Percentiles rank a stretch among this genome's conserved stretches.
These are phyloP conservation scores for Boeremia exigua DNA, from an alignment of 2,329 filamentous ascomycete species.

Conservation along the genomic window DNA sequence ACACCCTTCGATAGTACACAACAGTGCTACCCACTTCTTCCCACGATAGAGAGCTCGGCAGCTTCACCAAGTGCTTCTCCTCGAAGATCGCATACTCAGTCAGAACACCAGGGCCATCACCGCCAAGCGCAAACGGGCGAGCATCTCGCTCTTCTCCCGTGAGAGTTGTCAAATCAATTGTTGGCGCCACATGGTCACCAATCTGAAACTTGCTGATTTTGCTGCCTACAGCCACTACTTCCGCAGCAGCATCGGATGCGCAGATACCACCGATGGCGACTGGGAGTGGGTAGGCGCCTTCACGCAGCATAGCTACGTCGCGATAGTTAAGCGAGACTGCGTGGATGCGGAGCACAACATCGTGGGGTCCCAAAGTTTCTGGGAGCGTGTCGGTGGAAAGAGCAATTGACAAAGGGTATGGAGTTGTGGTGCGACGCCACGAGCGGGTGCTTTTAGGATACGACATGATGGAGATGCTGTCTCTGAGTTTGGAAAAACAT, in stretches of 20 bases:
- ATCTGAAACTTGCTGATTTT: slow-evolving; percentile 22
- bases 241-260: slow-evolving; percentile 31
- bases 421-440: slow-evolving; percentile 24
- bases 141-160: slow-evolving; percentile 22
- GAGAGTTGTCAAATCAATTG: slow-evolving; percentile 12
- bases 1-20: not conserved
- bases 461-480: slow-evolving; percentile 5
- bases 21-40: slow-evolving; percentile 28
- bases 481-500: not conserved
- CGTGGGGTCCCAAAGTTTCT: slow-evolving; percentile 12
- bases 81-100: slow-evolving; percentile 33
- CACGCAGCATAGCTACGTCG: slow-evolving; percentile 31
- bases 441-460: slow-evolving; percentile 24
- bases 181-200: slow-evolving; percentile 33
- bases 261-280: slow-evolving; percentile 23
- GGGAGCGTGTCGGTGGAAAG: slow-evolving; percentile 23
- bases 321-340: slow-evolving; percentile 37
- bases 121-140: slow-evolving; percentile 13
- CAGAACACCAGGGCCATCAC: slow-evolving; percentile 25
- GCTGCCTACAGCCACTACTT: slow-evolving; percentile 29
- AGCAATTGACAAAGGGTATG: slow-evolving; percentile 16
- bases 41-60: slow-evolving; percentile 30
- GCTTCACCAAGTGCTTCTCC: slow-evolving; percentile 28
- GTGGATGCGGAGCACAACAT: slow-evolving; percentile 33
- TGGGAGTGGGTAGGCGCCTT: slow-evolving; percentile 23